These are phyloP conservation scores for Eucalyptus erythrocorys DNA, from an alignment of 345 rosid genomes.

Conservation along the genomic window DNA sequence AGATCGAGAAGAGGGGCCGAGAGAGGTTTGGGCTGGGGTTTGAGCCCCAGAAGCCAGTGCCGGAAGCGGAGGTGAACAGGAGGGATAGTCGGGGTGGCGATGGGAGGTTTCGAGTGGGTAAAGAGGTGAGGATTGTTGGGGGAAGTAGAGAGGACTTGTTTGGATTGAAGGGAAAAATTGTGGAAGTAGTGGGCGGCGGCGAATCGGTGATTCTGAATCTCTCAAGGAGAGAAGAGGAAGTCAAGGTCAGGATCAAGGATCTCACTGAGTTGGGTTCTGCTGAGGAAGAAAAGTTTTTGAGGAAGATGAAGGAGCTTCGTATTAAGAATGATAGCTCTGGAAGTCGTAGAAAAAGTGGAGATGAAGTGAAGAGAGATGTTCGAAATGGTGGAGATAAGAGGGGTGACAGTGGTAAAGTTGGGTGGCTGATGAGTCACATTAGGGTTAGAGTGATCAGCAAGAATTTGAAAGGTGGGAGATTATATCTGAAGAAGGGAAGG, in stretches of 20 bases:
- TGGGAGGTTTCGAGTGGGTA: constrained; percentile 26
- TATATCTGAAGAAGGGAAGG: constrained; percentile 70
- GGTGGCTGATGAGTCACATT: constrained; percentile 74
- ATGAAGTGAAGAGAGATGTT: background rate
- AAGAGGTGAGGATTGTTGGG: constrained; percentile 46
- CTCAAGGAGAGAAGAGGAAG: constrained; percentile 22
- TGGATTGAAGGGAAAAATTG: constrained; percentile 48
- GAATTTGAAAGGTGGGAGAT: constrained; percentile 50
- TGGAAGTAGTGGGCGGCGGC: constrained; percentile 10
- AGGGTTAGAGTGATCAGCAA: constrained; percentile 67
- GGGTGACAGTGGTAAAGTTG: background rate
- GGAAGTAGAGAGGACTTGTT: constrained; percentile 16
- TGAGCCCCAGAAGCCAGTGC: background rate
- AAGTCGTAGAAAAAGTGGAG: constrained; percentile 4
- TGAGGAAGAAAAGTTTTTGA: constrained; percentile 59
- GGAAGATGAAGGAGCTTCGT: constrained; percentile 29
- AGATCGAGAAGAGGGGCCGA: constrained; percentile 34
- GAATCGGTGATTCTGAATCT: constrained; percentile 31
- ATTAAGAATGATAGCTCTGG: constrained; percentile 3
- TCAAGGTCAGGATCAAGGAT: constrained; percentile 26
- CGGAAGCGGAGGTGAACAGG: background rate
- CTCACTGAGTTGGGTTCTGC: constrained; percentile 56
- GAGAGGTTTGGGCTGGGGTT: constrained; percentile 47
- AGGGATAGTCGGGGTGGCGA: constrained; percentile 3
- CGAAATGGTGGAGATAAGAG: background rate